These are phyloP conservation scores for Angomonas deanei DNA, from an alignment of 208 protist species.

Conservation along the genomic window DNA sequence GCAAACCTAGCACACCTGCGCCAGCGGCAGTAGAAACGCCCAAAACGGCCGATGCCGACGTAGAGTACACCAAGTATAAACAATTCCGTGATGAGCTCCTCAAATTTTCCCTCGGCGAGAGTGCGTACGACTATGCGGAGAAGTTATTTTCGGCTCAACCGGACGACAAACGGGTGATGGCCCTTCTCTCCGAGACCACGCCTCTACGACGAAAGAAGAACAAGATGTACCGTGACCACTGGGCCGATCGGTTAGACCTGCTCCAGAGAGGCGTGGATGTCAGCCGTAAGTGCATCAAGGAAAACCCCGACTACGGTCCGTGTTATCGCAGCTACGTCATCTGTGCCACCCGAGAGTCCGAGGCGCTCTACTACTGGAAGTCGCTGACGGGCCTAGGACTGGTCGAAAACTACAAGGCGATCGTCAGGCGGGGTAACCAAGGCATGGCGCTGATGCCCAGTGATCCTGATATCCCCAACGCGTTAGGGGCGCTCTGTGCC, in stretches of 20 bases:
- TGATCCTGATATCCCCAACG: conserved; percentile 69
- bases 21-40: neutral
- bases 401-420: conserved; percentile 78
- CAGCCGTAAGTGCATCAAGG: conserved; percentile 85
- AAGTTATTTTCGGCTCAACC: conserved; percentile 54
- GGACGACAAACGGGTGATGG: conserved; percentile 76
- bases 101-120: conserved; percentile 67
- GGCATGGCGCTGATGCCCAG: conserved; percentile 60
- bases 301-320: conserved; percentile 74
- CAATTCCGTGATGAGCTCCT: conserved; percentile 76
- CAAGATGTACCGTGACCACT: conserved; percentile 71
- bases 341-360: conserved; percentile 63
- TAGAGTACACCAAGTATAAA: conserved; percentile 25
- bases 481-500: conserved; percentile 63
- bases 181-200: conserved; percentile 72
- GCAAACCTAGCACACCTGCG: conserved; percentile 3
- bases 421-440: conserved; percentile 57
- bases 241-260: conserved; percentile 79
- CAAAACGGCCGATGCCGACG: neutral
- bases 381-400: conserved; percentile 58
- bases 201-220: conserved; percentile 82
- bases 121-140: conserved; percentile 75
- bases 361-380: conserved; percentile 79
- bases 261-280: conserved; percentile 81
- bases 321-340: conserved; percentile 83